Percentiles rank a stretch among this genome's conserved stretches.
Conservation (phyloP, 1,284 basidiomycete genomes). For the Sanghuangporus baumii region DNA sequence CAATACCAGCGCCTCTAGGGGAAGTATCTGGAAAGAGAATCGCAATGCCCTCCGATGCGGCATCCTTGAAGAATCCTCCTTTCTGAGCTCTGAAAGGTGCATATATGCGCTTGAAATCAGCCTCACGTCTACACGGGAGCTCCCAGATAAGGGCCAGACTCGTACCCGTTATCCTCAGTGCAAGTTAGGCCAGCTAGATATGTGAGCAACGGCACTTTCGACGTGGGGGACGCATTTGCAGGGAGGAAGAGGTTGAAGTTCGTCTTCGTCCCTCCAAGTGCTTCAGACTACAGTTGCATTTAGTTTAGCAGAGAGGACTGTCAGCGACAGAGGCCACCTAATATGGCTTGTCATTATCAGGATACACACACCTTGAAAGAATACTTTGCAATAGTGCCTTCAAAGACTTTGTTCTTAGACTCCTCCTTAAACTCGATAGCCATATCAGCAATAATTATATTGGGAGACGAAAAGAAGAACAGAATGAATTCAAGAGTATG, state of each 20-base stretch:
- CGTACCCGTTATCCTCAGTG: constrained; percentile 91
- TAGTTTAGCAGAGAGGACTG: background rate
- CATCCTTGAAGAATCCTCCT: constrained; percentile 77
- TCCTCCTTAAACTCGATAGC: constrained; percentile 49
- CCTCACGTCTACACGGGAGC: background rate
- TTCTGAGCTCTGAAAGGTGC: constrained; percentile 68
- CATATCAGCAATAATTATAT: background rate
- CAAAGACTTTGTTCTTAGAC: constrained; percentile 76
- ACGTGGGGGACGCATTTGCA: constrained; percentile 40
- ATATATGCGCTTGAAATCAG: constrained; percentile 7
- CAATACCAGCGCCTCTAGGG: constrained; percentile 87
- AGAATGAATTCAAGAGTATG: background rate
- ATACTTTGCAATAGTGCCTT: constrained; percentile 81
- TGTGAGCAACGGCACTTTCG: constrained; percentile 76
- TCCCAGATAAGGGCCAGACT: background rate
- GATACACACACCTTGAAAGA: constrained; percentile 61
- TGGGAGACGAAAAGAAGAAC: background rate
- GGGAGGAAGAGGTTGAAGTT: constrained; percentile 93
- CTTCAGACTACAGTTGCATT: constrained; percentile 41
- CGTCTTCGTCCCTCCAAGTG: constrained; percentile 75
- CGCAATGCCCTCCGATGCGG: constrained; percentile 80
- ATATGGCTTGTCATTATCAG: background rate
- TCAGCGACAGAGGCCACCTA: background rate
- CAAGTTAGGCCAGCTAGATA: constrained; percentile 94
- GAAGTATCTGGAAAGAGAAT: constrained; percentile 96